Evolutionary conservation across 176 grass and related monocot genomes (phyloP).

Genomic region (Guadua angustifolia): DNA sequence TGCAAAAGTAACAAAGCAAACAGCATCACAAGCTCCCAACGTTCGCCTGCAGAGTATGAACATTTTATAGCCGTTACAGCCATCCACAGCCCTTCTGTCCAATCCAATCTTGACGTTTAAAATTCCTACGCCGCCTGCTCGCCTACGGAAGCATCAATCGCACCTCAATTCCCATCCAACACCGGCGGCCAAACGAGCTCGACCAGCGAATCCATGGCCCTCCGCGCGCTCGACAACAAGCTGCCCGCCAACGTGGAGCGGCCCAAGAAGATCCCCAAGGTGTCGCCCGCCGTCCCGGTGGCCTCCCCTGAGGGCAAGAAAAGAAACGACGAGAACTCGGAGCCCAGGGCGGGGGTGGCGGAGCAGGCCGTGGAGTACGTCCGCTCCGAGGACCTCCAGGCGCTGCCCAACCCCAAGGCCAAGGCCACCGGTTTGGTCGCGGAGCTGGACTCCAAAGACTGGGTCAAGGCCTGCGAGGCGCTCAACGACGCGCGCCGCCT

Average conservation of each 20-base stretch:
- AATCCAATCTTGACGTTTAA: constrained; percentile 29
- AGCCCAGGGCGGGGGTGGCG: constrained; percentile 7
- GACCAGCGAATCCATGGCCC: constrained; percentile 54
- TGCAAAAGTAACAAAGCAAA: not conserved
- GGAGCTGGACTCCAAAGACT: constrained; percentile 80
- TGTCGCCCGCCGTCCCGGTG: constrained; percentile 4
- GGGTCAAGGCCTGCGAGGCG: constrained; percentile 71
- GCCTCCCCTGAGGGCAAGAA: constrained; percentile 3
- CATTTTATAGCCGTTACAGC: constrained; percentile 52
- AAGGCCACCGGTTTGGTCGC: constrained; percentile 61
- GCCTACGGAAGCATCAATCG: not conserved
- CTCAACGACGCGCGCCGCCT: constrained; percentile 83
- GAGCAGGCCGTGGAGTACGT: constrained; percentile 85
- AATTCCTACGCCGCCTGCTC: constrained; percentile 15
- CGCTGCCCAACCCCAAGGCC: constrained; percentile 56
- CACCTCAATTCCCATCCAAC: not conserved
- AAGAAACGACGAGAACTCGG: constrained; percentile 66
- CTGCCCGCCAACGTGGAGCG: constrained; percentile 62
- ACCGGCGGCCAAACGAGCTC: not conserved
- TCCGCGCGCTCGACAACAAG: constrained; percentile 83
- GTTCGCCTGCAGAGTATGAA: constrained; percentile 48
- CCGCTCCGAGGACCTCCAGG: constrained; percentile 58
- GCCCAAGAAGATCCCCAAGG: constrained; percentile 80
- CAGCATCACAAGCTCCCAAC: constrained; percentile 15
- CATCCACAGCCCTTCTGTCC: not conserved